Conservation (phyloP, 768 basidiomycete genomes). For the Mycena indigotica region DNA sequence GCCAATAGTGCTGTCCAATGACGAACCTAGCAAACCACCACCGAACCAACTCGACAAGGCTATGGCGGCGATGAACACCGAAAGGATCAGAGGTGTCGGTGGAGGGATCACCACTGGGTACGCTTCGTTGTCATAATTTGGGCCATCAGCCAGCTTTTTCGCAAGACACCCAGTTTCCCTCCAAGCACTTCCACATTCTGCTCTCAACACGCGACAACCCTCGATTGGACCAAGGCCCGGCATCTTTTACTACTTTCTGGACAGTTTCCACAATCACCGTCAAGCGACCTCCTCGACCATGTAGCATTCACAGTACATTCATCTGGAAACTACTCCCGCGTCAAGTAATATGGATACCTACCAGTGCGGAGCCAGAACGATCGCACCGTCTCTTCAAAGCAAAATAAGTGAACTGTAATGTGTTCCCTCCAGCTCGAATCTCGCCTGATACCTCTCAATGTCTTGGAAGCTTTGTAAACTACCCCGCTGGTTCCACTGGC, state of each 20-base stretch:
- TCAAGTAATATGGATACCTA: conserved; percentile 36
- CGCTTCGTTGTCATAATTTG: conserved; percentile 56
- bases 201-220: conserved; percentile 45
- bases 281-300: conserved; percentile 46
- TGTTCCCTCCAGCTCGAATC: conserved; percentile 46
- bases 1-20: conserved; percentile 6
- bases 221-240: conserved; percentile 49
- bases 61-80: conserved; percentile 6
- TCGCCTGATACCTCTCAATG: conserved; percentile 45
- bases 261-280: conserved; percentile 33
- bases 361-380: too few species aligned
- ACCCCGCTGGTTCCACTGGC: conserved; percentile 65
- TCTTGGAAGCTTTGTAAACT: conserved; percentile 35
- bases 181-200: conserved; percentile 61
- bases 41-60: conserved; percentile 18
- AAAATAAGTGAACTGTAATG: conserved; percentile 41
- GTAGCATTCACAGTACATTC: conserved; percentile 46
- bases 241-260: conserved; percentile 45
- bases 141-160: conserved; percentile 53
- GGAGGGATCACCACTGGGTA: conserved; percentile 39
- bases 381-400: conserved; percentile 36
- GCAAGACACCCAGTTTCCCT: conserved; percentile 50
- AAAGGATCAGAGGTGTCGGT: conserved; percentile 38
- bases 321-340: conserved; percentile 37
- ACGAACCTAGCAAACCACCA: conserved; percentile 12